phyloP scores from a whole-genome alignment of 305 asterid genomes.

The Fraxinus xanthoxyloides region DNA sequence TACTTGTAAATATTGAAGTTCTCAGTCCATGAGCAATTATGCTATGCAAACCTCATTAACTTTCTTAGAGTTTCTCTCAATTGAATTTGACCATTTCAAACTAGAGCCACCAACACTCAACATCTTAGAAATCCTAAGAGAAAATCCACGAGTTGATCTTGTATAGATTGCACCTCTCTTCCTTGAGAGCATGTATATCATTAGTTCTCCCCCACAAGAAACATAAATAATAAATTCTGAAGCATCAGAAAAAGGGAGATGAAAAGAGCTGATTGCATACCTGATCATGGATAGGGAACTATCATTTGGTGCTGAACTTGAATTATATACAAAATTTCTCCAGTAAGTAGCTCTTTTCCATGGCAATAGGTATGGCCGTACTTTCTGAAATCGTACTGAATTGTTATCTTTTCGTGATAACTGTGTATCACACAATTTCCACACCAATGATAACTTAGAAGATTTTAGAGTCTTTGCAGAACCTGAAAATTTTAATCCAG shows the following conservation, averaged over 20 bases:
- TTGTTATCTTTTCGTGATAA: slow-evolving; percentile 49
- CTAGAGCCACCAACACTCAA: slow-evolving; percentile 71
- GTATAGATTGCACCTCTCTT: slow-evolving; percentile 82
- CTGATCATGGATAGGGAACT: slow-evolving; percentile 44
- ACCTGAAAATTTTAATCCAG: slow-evolving; percentile 33
- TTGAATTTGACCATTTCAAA: slow-evolving; percentile 96
- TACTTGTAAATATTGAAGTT: slow-evolving; percentile 2
- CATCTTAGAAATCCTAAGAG: slow-evolving; percentile 76
- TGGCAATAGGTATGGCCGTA: slow-evolving; percentile 52
- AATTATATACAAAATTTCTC: slow-evolving; percentile 45
- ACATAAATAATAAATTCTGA: slow-evolving; percentile 10
- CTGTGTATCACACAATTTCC: slow-evolving; percentile 58
- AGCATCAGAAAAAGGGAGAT: slow-evolving; percentile 15
- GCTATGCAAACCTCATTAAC: slow-evolving; percentile 65
- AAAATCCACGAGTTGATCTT: slow-evolving; percentile 75
- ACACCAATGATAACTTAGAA: slow-evolving; percentile 61
- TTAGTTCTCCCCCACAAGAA: slow-evolving; percentile 15
- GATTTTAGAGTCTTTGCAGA: slow-evolving; percentile 35
- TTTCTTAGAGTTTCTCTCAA: slow-evolving; percentile 72
- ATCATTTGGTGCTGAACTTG: slow-evolving; percentile 39
- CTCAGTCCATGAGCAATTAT: slow-evolving; percentile 21
- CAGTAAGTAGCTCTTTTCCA: slow-evolving; percentile 67
- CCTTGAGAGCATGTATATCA: slow-evolving; percentile 42
- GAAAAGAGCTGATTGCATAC: slow-evolving; percentile 37
- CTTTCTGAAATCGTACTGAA: slow-evolving; percentile 43